Evolutionary conservation across 306 rosid species (phyloP), one percentile per base, ranked within the genome.

Genomic region (Biancaea sappan): DNA sequence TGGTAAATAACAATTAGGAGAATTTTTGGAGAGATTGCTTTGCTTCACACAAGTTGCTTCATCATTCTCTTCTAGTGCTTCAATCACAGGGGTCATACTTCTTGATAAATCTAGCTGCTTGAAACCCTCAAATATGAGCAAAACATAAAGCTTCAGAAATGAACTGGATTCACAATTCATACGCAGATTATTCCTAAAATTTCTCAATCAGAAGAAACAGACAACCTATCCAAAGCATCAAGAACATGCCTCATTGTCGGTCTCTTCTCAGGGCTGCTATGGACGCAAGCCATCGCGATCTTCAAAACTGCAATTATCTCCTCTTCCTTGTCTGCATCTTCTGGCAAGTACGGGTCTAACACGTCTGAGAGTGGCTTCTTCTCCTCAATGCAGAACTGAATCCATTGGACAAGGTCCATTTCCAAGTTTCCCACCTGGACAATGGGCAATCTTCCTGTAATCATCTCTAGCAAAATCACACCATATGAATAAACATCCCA

Each of bases 401-500:
- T 87, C 99, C 99, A 94, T 28, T 86, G 91, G 43, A 92, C 99
- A 57, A 94, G 89, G 85, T 90, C 96, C 95, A 92, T 88, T 79
- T 94, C 98, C 25, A 93, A 83, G 70, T 82, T 76, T 41, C 94
- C 96, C 44, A 88, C 89, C 47, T 81, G 94, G 61, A 91, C 85
- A 37, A 94, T 75, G 0, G 98, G 91, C 75, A 90, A 78, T 79
- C 95, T 79, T 67, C 96, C 99, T 0, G 96, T 87, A 71, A 94
- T 90, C 86, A 94, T 87, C 74, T 90, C 97, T 10, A 94, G 87
- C 69, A 94, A 81, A 66, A 92, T 88, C 83, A 92, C 99, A 22
- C 99, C 99, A 28, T 83, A 94, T 8, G 99, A 92, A 77, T 92
- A 94, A 41, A 88, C 91, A 60, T 94, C 99, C 99, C 96, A 94